phyloP scores from a whole-genome alignment of 768 basidiomycete genomes.

The Exsudoporus frostii region DNA sequence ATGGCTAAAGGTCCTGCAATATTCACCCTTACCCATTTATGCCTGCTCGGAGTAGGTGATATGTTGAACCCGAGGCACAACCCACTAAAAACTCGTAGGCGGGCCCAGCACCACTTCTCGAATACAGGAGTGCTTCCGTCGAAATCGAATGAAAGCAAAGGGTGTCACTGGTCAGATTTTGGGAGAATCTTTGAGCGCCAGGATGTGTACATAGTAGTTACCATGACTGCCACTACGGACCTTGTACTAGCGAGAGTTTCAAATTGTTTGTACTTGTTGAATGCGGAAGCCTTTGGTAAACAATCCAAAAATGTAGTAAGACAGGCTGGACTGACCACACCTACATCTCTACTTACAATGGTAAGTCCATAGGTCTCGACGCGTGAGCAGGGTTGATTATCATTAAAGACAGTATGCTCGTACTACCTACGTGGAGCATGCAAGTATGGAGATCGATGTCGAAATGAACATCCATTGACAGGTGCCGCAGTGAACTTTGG shows the following conservation, averaged over 20 bases:
- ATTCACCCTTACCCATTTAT: neutral
- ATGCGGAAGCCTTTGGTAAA: conserved; percentile 12
- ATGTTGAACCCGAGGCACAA: neutral
- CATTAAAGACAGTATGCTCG: conserved; percentile 50
- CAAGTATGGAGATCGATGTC: conserved; percentile 62
- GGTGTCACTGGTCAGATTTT: neutral
- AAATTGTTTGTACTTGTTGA: conserved; percentile 22
- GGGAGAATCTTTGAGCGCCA: neutral
- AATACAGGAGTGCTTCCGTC: neutral
- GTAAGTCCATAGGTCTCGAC: neutral
- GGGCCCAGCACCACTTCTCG: neutral
- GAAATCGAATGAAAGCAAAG: neutral
- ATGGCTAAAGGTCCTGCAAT: neutral
- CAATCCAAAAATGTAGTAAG: neutral
- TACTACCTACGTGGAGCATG: conserved; percentile 64
- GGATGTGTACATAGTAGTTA: no score
- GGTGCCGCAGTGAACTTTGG: conserved; percentile 41
- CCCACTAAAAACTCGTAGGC: neutral
- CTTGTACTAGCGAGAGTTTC: no score
- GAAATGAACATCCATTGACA: conserved; percentile 69
- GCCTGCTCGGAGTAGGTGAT: neutral
- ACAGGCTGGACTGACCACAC: neutral
- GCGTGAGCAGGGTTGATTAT: neutral
- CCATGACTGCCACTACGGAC: no score
- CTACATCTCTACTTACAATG: conserved; percentile 9